Evolutionary conservation across 345 rosid species (phyloP).

Genomic region (Eutrema japonicum): DNA sequence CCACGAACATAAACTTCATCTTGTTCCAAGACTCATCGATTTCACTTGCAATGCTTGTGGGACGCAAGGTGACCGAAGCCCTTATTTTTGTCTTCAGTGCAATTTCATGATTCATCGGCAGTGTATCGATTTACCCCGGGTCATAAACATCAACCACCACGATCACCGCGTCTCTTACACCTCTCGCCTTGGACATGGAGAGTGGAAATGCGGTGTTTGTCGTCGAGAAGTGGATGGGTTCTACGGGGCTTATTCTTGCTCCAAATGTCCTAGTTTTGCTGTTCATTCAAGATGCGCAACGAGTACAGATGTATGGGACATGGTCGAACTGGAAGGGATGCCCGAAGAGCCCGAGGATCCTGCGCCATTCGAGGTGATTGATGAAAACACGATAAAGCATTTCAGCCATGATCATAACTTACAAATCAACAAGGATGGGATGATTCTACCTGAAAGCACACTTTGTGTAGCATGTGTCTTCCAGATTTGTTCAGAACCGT

Average conservation of each 20-base stretch:
- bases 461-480: constrained; percentile 15
- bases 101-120: constrained; percentile 24
- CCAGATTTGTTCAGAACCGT: not conserved
- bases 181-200: not conserved
- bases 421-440: not conserved
- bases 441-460: not conserved
- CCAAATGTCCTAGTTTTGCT: not conserved
- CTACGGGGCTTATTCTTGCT: not conserved
- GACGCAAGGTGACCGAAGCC: not conserved
- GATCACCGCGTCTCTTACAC: constrained; percentile 26
- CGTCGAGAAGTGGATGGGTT: constrained; percentile 16
- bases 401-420: constrained; percentile 27
- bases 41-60: constrained; percentile 39
- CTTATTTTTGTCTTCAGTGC: constrained; percentile 19
- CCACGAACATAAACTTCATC: constrained; percentile 13
- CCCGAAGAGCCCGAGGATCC: not conserved
- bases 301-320: not conserved
- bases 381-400: constrained; percentile 24
- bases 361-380: constrained; percentile 14
- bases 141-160: constrained; percentile 17
- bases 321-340: constrained; percentile 2
- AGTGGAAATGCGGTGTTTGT: not conserved
- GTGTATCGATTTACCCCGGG: constrained; percentile 2
- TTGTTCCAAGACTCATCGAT: not conserved
- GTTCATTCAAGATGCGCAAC: constrained; percentile 26